Base-by-base conservation (phyloP, 2,329 filamentous ascomycete genomes). In the Verruconis gallopava region DNA sequence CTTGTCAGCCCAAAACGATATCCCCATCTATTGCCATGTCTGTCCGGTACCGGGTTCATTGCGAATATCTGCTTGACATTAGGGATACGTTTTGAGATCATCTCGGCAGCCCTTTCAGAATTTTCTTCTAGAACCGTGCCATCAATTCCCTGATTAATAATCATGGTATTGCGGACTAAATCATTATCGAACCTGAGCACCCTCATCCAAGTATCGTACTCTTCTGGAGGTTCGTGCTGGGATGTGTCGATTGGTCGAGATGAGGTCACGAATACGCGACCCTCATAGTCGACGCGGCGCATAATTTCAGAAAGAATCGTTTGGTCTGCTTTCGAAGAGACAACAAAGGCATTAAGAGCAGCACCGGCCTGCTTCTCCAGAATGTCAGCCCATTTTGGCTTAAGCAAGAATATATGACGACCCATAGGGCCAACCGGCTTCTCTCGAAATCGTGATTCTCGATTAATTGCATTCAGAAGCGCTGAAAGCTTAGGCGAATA, bases 361-460 rank as follows among this genome's bases (percentile, higher is more conserved):
- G 59, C 61, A n/a, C 84, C 84, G 36, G 94, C 71, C 1, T 74
- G 74, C 47, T 73, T 81, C 56, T 98, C 91, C 12, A 98, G 60
- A 34, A 93, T 77, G 1, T 75, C 72, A 1, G 80, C 81, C 91
- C 91, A 98, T 51, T 84, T 71, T 1, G 84, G 81, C 49, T 89
- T 79, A 25, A 77, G 64, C 18, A 98, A 65, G 49, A 77, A 78
- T 40, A 98, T 71, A 53, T 91, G 74, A 18, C 77, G 67, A 21
- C 88, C 91, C 12, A 96, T 67, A 0, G 91, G 91, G 0, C 91
- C 91, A 22, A 96, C 67, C 2, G 91, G 91, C 47, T 72, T 79
- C 34, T 73, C 65, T 18, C 67, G 64, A 54, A 93, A 96, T 0
- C 77, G 68, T 2, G 48, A 59, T 11, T 93, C 84, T n/a, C 67